Base-by-base conservation (phyloP, 2,329 filamentous ascomycete genomes). In the Aspergillus cejpii region DNA sequence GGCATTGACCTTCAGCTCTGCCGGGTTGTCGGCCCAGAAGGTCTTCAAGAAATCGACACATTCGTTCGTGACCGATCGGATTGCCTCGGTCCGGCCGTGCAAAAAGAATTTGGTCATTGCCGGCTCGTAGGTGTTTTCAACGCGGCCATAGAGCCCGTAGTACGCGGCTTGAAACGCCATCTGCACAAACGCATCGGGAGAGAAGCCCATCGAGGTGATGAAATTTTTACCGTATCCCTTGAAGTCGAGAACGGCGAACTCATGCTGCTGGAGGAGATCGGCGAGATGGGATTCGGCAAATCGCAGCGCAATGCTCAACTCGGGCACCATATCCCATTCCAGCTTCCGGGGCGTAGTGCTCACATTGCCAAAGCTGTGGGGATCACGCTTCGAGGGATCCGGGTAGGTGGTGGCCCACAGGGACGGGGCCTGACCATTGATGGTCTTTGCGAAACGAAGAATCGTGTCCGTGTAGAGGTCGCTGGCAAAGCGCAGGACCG, bases 91-190 rank as follows among this genome's bases (percentile, higher is more conserved):
- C 37, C 92, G 85, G 8, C 92, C 92, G 63, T 97, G 92, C 48
- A 94, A 80, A 69, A 81, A 98, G 47, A 85, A 74, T 67, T 98
- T 98, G 41, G 92, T 98, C 92, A 98, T 97, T 33, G 92, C 91
- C 6, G 92, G 92, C 67, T 98, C 92, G 64, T 98, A 98, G 0
- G 90, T 92, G 62, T 88, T 94, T 66, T 97, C 92, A 1, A 95
- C 81, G 3, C 88, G 82, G 2, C 92, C 92, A 58, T 97, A 98
- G 6, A 98, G 77, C 1, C 92, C 92, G 60, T 96, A 98, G 72
- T 98, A 97, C 1, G 92, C 91, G 3, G 91, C 91, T 66, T 98
- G 92, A 72, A 96, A 96, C 0, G 92, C 92, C 91, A 98, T 97
- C 67, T 98, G 92, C 15, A 98, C 87, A 63, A 95, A 98, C 0